These are phyloP conservation scores for Xerocomus minutiporus DNA, from an alignment of 1,284 basidiomycete genomes.

Conservation along the genomic window DNA sequence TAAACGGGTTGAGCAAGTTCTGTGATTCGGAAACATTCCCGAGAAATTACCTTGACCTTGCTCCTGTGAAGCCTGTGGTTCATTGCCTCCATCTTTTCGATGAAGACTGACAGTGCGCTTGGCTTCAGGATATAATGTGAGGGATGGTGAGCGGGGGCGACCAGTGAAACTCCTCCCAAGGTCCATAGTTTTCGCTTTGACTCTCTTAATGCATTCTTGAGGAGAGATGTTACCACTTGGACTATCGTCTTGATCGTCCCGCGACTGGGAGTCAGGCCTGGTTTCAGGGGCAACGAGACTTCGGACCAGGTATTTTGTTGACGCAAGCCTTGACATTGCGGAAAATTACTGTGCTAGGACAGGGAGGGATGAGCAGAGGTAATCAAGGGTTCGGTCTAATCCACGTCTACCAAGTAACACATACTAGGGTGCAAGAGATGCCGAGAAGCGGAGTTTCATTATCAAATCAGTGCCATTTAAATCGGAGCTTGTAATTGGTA, in stretches of 20 bases:
- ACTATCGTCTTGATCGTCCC: constrained; percentile 23
- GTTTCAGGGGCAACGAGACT: constrained; percentile 22
- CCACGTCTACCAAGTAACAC: constrained; percentile 2
- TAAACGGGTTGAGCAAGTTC: constrained; percentile 25
- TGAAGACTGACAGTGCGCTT: constrained; percentile 54
- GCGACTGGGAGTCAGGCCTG: constrained; percentile 9
- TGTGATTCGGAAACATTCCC: neutral
- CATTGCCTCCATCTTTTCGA: constrained; percentile 49
- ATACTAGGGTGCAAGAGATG: neutral
- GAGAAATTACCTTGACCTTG: constrained; percentile 28
- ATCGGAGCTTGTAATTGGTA: constrained; percentile 16
- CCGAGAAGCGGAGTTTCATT: constrained; percentile 2
- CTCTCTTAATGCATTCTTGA: constrained; percentile 38
- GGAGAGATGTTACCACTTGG: constrained; percentile 41
- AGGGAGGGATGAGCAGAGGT: constrained; percentile 2
- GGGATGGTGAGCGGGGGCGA: constrained; percentile 32
- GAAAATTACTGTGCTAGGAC: constrained; percentile 13
- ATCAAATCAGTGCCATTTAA: neutral
- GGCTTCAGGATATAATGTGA: constrained; percentile 35
- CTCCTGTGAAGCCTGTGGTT: constrained; percentile 32
- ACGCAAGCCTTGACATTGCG: constrained; percentile 28
- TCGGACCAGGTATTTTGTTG: constrained; percentile 24
- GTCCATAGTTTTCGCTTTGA: constrained; percentile 52
- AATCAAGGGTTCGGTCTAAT: constrained; percentile 6
- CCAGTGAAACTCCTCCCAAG: constrained; percentile 52